Evolutionary conservation across 805 yeast species (phyloP), one percentile per base, ranked within the genome.

Genomic region (Ogataea ganodermae): DNA sequence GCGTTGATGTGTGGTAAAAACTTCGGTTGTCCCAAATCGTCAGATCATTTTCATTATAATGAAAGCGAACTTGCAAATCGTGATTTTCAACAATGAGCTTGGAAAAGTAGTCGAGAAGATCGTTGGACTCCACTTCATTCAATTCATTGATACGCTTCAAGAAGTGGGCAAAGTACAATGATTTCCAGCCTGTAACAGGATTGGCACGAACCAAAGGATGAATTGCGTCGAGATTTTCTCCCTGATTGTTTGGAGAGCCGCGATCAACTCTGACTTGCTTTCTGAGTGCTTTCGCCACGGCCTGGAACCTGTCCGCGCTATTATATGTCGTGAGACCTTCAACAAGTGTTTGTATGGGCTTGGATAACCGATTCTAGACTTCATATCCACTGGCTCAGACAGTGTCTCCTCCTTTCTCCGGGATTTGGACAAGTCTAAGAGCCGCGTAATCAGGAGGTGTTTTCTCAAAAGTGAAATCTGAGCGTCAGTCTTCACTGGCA

Each of bases 161-260:
- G 71, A 71, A 70, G 35, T 79, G 69, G 61, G 79, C 78, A 35
- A 79, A 76, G 50, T 68, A 80, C 63, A 1, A n/a, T n/a, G 81
- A 66, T 62, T 81, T 81, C 78, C 80, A 72, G 38, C 84, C 84
- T 21, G 86, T 80, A n/a, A 74, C 82, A 7, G 87, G 86, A 55
- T 82, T 83, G 33, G 84, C 78, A 65, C 85, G 73, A 28, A 82
- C 73, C 21, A 82, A 53, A 4, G 84, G 85, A 62, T 81, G 86
- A 48, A 73, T 76, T 59, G 81, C 72, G 52, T 73, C 44, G 7
- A 40, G 32, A 20, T 28, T 24, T 12, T 9, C 10, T 6, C 44
- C 44, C 14, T 40, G 44, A 22, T 40, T 40, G 24, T 12, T 16
- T 8, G 44, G 44, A 28, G 44, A 40, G 4, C 44, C 44, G 8